These are phyloP conservation scores for Penicillium sp. DNA, from an alignment of 2,329 filamentous ascomycete genomes.

Conservation along the genomic window DNA sequence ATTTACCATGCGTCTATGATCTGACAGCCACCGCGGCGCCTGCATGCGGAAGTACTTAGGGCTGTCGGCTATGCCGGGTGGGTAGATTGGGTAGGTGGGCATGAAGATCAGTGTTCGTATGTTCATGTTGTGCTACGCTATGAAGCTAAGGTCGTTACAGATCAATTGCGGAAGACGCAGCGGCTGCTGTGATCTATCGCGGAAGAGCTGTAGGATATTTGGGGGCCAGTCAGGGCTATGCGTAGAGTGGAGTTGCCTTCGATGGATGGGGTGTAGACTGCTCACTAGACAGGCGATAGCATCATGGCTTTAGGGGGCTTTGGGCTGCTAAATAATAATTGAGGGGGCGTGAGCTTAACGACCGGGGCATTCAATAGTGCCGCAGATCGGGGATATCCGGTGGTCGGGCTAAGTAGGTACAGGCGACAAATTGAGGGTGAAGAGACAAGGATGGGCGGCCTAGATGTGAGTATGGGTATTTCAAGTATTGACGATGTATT, in stretches of 20 bases:
- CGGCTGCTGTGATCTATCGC: conserved; percentile 7
- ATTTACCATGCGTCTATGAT: conserved; percentile 2
- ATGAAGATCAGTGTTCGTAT: conserved; percentile 1
- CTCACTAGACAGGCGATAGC: conserved; percentile 1
- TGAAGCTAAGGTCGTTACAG: background rate
- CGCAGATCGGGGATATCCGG: conserved; percentile 20
- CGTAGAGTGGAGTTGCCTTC: background rate
- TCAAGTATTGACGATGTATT: conserved; percentile 10
- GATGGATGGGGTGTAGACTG: background rate
- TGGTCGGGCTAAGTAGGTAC: conserved; percentile 9
- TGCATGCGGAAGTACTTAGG: background rate
- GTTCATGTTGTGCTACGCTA: conserved; percentile 1
- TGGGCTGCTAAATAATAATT: conserved; percentile 1
- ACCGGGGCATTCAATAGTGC: conserved; percentile 22
- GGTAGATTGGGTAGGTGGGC: background rate
- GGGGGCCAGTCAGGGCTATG: conserved; percentile 6
- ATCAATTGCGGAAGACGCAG: background rate
- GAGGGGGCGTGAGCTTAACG: conserved; percentile 10
- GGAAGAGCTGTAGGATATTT: background rate
- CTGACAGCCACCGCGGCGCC: conserved; percentile 11
- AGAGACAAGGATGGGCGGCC: background rate
- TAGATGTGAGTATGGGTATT: conserved; percentile 16
- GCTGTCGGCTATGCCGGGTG: too few relatives aligned
- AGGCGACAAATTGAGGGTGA: conserved; percentile 10
- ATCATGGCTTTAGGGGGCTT: conserved; percentile 3